Base-by-base conservation (phyloP, 2,329 filamentous ascomycete genomes). In the Talaromyces pinophilus region DNA sequence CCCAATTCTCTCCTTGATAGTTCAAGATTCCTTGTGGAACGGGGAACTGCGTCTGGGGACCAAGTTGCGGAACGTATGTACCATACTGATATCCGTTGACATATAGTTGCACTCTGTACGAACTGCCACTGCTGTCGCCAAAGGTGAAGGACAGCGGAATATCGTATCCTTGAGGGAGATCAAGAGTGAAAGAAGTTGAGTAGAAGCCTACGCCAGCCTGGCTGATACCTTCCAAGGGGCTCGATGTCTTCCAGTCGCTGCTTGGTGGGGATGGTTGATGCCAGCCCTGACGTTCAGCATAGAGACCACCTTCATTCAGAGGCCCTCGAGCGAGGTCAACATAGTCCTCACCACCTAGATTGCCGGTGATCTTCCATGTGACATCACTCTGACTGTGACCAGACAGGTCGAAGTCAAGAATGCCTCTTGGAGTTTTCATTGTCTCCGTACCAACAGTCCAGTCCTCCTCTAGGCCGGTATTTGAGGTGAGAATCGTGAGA, bases 11-110 rank as follows among this genome's bases (percentile, higher is more conserved):
- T 0, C 90, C 90, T 4, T 82, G 81, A 75, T 92, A 90, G 73
- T 93, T 85, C 61, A 92, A 79, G 25, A 93, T 85, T 25, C 90
- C 90, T 78, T 92, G 86, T 0, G 91, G 90, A 0, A 93, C 90
- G 1, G 90, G 90, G 73, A 88, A 93, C 1, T 76, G 81, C 0
- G 83, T 87, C 78, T 94, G 90, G 1, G 91, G 91, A 0, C 91
- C 91, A n/a, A 93, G 82, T 69, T 92, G 89, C 72, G 87, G 88
- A n/a, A 79, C 76, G 68, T 85, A 89, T 73, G 88, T 88, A 2
- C 86, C 87, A 69, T 88, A 92, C 75, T 93, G 90, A 76, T 88
- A 93, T 1, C 91, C 91, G 71, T 93, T 93, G 54, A 93, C 87
- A 72, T 85, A 93, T 6, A 93, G 77, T 71, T 90, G 84, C 1